phyloP scores from a whole-genome alignment of 306 rosid species.

The Corylus avellana region DNA sequence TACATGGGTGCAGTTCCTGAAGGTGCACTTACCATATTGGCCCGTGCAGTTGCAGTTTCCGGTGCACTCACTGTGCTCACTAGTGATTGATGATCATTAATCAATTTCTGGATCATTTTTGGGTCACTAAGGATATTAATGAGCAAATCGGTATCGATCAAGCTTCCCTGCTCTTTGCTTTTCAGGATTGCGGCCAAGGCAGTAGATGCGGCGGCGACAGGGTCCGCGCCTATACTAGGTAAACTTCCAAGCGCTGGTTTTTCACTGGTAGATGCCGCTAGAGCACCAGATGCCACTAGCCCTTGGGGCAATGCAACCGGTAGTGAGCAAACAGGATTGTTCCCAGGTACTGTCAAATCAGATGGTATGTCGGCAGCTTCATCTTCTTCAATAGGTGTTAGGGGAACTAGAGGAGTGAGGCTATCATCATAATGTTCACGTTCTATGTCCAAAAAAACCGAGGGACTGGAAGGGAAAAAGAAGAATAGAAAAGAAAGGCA shows the following conservation, averaged over 20 bases:
- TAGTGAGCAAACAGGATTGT: slow-evolving; percentile 15
- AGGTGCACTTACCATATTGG: slow-evolving; percentile 8
- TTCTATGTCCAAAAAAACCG: slow-evolving; percentile 41
- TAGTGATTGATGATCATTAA: slow-evolving; percentile 23
- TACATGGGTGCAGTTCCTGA: slow-evolving; percentile 31
- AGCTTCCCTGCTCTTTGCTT: slow-evolving; percentile 49
- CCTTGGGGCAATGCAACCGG: slow-evolving; percentile 24
- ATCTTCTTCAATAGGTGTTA: slow-evolving; percentile 64
- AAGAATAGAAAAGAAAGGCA: background rate
- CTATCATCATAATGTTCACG: slow-evolving; percentile 48
- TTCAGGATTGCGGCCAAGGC: slow-evolving; percentile 46
- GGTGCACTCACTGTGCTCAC: slow-evolving; percentile 21
- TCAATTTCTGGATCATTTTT: slow-evolving; percentile 55
- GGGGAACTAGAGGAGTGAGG: slow-evolving; percentile 53
- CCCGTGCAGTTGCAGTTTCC: background rate
- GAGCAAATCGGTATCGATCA: slow-evolving; percentile 61
- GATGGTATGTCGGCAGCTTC: slow-evolving; percentile 28
- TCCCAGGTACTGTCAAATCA: slow-evolving; percentile 19
- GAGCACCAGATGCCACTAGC: slow-evolving; percentile 7
- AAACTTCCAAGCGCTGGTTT: slow-evolving; percentile 24
- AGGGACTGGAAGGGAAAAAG: slow-evolving; percentile 42
- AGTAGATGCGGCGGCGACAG: slow-evolving; percentile 45
- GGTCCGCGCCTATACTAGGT: slow-evolving; percentile 37
- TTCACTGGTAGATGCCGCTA: slow-evolving; percentile 10
- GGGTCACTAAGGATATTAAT: slow-evolving; percentile 61